Conservation (phyloP, 2,329 filamentous ascomycete genomes). For the Ceratocystis colombiana region DNA sequence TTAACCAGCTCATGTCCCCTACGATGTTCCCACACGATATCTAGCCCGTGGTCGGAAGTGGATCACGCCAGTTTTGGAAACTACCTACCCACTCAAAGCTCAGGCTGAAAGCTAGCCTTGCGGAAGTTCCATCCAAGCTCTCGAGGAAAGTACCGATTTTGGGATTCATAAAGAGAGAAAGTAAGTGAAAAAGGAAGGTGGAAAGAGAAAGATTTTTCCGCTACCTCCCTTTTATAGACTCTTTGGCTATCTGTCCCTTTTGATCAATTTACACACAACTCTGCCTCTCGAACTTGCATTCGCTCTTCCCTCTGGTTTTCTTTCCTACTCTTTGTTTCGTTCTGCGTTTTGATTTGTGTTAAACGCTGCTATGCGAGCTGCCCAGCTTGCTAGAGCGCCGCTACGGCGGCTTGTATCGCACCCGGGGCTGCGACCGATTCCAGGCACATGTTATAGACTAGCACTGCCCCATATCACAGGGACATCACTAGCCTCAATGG, state of each 20-base stretch:
- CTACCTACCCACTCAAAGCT: background rate
- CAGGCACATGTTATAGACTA: background rate
- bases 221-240: background rate
- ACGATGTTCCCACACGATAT: background rate
- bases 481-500: background rate
- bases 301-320: background rate
- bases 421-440: background rate
- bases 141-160: conserved; percentile 6
- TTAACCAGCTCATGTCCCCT: too few species aligned
- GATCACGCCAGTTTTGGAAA: conserved; percentile 11
- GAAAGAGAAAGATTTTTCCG: background rate
- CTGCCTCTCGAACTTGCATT: background rate
- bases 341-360: background rate
- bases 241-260: background rate
- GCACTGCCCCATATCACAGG: background rate
- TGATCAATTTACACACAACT: background rate
- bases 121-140: conserved; percentile 3
- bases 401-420: background rate
- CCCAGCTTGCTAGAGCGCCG: conserved; percentile 13
- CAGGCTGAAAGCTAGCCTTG: conserved; percentile 14
- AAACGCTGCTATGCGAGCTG: conserved; percentile 3
- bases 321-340: background rate
- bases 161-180: background rate
- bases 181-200: background rate
- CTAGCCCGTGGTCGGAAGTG: conserved; percentile 2